Base-by-base conservation (phyloP, 1,139 yeast genomes). In the Lodderomyces margitis region DNA sequence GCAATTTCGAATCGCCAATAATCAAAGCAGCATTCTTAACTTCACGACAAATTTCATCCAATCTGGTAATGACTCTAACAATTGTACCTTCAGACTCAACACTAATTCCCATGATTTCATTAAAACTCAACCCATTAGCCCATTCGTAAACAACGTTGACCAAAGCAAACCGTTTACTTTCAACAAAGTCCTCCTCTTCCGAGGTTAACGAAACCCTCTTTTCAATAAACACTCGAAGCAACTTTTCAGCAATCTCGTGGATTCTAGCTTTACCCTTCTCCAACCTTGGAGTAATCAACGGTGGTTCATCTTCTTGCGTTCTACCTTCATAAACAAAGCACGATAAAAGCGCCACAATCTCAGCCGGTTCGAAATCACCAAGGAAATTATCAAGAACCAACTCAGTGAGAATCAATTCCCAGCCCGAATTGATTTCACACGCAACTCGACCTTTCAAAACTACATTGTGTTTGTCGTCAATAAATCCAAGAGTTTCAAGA, bases 81-180 rank as follows among this genome's bases (percentile, higher is more conserved):
- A 92, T 94, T 0, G 97, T 87, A 30, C 99, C 99, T 64, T 92
- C 99, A 25, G 94, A 92, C 56, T 91, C 97, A 16, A 80, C 81
- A 49, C 95, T 86, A 50, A 88, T 75, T 46, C 80, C 83, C 84
- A 91, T 92, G 52, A 92, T 92, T 45, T 87, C 94, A 50, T 85
- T 85, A 66, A 92, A 92, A 1, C 94, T 76, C 74, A 89, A 75
- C 2, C 98, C 99, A 51, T 95, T 75, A 1, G 98, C 97, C 99
- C 99, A 92, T 63, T 92, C 98, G 59, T 92, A 92, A 3, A 92
- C 96, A 10, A 89, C 96, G 59, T 89, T 92, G 62, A 87, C 86
- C 56, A 92, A 72, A 0, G 94, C 96, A 64, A 92, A 92, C 51
- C 98, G 70, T 54, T 88, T 83, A 51, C 85, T 76, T 46, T 88